Evolutionary conservation across 2,329 filamentous ascomycete species (phyloP).

Genomic region (Diaporthe citrichinensis): DNA sequence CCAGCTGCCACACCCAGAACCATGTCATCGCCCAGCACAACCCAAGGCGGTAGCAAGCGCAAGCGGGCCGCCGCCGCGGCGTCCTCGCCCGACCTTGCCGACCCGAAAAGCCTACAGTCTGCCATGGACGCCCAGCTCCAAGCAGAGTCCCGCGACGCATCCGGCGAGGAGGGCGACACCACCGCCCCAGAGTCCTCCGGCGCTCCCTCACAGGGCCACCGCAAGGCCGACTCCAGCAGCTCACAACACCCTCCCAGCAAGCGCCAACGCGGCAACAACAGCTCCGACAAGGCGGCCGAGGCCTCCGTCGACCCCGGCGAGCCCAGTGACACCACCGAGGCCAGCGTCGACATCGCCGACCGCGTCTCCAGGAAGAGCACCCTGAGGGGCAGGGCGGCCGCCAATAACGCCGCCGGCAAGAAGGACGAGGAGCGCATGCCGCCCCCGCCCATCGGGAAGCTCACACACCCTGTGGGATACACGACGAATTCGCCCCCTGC

Average conservation of each 20-base stretch:
- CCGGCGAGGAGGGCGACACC: conserved; percentile 84
- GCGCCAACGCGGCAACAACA: conserved; percentile 72
- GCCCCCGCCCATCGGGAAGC: conserved; percentile 82
- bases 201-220: conserved; percentile 61
- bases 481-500: conserved; percentile 89
- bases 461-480: conserved; percentile 90
- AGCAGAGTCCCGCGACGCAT: conserved; percentile 85
- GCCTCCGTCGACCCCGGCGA: conserved; percentile 73
- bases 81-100: conserved; percentile 56
- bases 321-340: conserved; percentile 78
- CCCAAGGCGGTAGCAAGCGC: conserved; percentile 75
- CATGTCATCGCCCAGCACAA: conserved; percentile 73
- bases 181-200: conserved; percentile 73
- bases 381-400: conserved; percentile 56
- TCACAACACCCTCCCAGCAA: conserved; percentile 76
- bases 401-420: conserved; percentile 56
- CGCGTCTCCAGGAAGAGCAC: conserved; percentile 66
- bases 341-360: conserved; percentile 76
- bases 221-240: conserved; percentile 64
- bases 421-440: conserved; percentile 70
- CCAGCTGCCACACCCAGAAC: conserved; percentile 42
- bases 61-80: conserved; percentile 77
- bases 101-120: conserved; percentile 54
- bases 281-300: conserved; percentile 50
- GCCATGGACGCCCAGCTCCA: conserved; percentile 66